Evolutionary conservation across 257 asterid genomes (phyloP).

Genomic region (Scutellaria barbata): DNA sequence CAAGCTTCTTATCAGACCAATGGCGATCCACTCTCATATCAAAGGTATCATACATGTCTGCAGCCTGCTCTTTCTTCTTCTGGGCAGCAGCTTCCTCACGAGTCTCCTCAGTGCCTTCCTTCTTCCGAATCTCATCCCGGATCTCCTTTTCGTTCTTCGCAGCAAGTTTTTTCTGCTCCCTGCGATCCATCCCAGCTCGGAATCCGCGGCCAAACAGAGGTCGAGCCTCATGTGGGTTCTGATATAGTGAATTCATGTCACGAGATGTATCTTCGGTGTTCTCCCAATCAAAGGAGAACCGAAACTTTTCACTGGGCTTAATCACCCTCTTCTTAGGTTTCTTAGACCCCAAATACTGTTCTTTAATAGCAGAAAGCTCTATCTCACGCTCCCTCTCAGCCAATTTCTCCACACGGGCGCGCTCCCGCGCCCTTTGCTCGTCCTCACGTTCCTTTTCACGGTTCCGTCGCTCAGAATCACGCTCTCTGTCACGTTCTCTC

Average conservation of each 20-base stretch:
- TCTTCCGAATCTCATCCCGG: constrained; percentile 51
- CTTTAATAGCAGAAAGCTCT: constrained; percentile 59
- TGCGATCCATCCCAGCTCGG: constrained; percentile 61
- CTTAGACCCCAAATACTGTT: constrained; percentile 57
- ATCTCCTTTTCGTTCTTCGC: constrained; percentile 55
- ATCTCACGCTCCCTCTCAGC: constrained; percentile 58
- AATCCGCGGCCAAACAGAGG: constrained; percentile 60
- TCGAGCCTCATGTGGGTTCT: constrained; percentile 59
- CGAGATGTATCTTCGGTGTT: constrained; percentile 69
- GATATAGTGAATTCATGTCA: constrained; percentile 57
- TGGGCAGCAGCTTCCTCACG: constrained; percentile 59
- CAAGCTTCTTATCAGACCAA: constrained; percentile 62
- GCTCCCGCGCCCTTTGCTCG: constrained; percentile 58
- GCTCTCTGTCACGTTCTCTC: constrained; percentile 43
- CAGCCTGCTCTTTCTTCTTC: constrained; percentile 65
- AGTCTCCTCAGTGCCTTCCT: constrained; percentile 56
- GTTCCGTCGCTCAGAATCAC: constrained; percentile 52
- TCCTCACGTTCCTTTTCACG: constrained; percentile 58
- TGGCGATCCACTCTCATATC: constrained; percentile 66
- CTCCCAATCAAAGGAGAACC: constrained; percentile 66
- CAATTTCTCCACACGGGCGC: constrained; percentile 58
- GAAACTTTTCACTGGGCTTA: constrained; percentile 56
- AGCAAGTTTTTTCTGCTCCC: constrained; percentile 64
- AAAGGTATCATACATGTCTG: constrained; percentile 54
- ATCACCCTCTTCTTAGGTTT: constrained; percentile 63